Evolutionary conservation across 2,329 filamentous ascomycete species (phyloP).

Genomic region (Pseudopyricularia cyperi): DNA sequence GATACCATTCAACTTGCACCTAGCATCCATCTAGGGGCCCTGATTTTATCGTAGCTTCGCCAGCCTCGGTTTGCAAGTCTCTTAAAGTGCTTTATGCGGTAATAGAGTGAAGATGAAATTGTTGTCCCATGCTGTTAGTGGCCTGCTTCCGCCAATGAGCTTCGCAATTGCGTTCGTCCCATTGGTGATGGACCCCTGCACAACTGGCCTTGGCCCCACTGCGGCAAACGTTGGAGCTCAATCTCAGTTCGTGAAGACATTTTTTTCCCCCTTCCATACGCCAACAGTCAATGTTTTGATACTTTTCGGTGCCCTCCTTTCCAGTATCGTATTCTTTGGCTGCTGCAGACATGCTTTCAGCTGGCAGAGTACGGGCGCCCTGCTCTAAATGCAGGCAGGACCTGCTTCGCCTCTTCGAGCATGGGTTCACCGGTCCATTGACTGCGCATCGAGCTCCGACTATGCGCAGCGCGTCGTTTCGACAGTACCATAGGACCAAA

Average conservation of each 20-base stretch:
- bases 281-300: background rate
- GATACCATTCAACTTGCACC: too few relatives aligned
- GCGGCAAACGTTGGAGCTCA: background rate
- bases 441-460: background rate
- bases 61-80: too few relatives aligned
- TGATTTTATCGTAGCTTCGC: too few relatives aligned
- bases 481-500: background rate
- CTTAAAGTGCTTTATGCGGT: too few relatives aligned
- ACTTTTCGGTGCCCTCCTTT: background rate
- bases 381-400: constrained; percentile 10
- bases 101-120: background rate
- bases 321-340: background rate
- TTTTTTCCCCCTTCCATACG: background rate
- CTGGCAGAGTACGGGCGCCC: constrained; percentile 1
- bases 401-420: constrained; percentile 8
- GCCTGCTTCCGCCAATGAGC: background rate
- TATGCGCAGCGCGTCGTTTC: background rate
- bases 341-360: constrained; percentile 1
- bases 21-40: too few relatives aligned
- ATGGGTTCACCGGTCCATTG: background rate
- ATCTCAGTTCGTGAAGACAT: background rate
- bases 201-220: background rate
- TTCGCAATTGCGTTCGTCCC: background rate
- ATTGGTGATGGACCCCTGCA: background rate
- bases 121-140: background rate